Conservation (phyloP, 1,139 yeast genomes). For the Zygosaccharomyces sapae region DNA sequence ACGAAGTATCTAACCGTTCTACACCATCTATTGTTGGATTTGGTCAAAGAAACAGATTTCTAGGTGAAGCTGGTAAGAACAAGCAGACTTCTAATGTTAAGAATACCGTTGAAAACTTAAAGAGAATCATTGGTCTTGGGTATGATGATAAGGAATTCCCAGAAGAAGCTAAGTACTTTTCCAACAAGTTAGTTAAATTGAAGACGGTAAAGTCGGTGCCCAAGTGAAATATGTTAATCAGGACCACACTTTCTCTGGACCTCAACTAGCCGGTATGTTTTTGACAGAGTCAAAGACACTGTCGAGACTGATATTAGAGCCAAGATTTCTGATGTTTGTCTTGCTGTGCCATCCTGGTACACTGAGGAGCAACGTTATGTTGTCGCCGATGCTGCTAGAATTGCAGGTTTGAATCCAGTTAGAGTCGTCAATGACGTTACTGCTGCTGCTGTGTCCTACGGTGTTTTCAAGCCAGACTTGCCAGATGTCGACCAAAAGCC, state of each 20-base stretch:
- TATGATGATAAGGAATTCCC: slow-evolving; percentile 74
- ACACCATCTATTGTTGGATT: slow-evolving; percentile 95
- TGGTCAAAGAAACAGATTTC: slow-evolving; percentile 80
- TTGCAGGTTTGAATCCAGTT: slow-evolving; percentile 97
- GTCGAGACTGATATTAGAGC: slow-evolving; percentile 80
- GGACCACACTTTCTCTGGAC: slow-evolving; percentile 72
- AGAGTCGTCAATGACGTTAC: slow-evolving; percentile 96
- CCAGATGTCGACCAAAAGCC: slow-evolving; percentile 76
- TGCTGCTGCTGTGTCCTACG: slow-evolving; percentile 98
- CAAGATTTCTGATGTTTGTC: slow-evolving; percentile 77
- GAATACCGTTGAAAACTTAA: slow-evolving; percentile 91
- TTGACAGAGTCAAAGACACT: slow-evolving; percentile 82
- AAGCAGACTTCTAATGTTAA: slow-evolving; percentile 94
- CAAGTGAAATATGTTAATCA: slow-evolving; percentile 83
- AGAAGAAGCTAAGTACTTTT: slow-evolving; percentile 68
- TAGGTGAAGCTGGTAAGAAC: slow-evolving; percentile 94
- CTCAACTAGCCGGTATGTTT: slow-evolving; percentile 93
- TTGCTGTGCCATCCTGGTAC: slow-evolving; percentile 97
- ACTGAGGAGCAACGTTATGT: slow-evolving; percentile 96
- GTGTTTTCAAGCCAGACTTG: slow-evolving; percentile 94
- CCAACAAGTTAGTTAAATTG: slow-evolving; percentile 65
- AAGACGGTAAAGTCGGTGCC: slow-evolving; percentile 74
- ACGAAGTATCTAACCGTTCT: slow-evolving; percentile 95
- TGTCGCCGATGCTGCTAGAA: slow-evolving; percentile 87
- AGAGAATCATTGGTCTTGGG: slow-evolving; percentile 82